Evolutionary conservation across 2,329 filamentous ascomycete genomes (phyloP), one percentile per base, ranked within the genome.

Genomic region (Moelleriella libera): DNA sequence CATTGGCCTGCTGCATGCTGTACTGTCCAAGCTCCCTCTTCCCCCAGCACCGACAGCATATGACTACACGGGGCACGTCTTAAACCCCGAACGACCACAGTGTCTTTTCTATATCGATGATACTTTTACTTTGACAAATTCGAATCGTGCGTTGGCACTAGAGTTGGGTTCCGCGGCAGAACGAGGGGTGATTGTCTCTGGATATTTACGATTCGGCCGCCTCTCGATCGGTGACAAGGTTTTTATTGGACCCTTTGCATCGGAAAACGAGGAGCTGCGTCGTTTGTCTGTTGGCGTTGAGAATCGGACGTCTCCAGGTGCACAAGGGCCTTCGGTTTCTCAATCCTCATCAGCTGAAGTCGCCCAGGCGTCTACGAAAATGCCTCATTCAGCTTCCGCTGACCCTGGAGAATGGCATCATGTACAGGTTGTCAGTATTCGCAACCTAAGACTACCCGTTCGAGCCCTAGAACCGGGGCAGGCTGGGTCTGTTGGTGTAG

Each of bases 41-140:
- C 82, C 83, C 6, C 66, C 71, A 2, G 56, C 63, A 0, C 74
- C 74, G 6, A 76, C 72, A 2, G 60, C 73, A 1, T 67, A 68
- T 45, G 76, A 80, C 53, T 76, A 72, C 50, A 64, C 74, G n/a
- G 74, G 74, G 1, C 67, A 68, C 41, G 68, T 68, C 2, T 58
- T 79, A 47, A 79, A 80, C 49, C 77, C 78, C 1, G 72, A 80
- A 49, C 73, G 77, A 48, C 76, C 80, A 2, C 68, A 69, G 5
- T 76, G 76, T 34, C 67, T 96, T 2, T 97, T 97, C 58, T 85
- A 96, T 58, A 77, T 97, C 29, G 90, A 97, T 59, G 90, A 96
- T 55, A 80, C 88, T 1, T 97, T 94, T 62, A 85, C 77, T 49
- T 75, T 89, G 11, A 77, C 83, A 1, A 75, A 76, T 1, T 78